Base-by-base conservation (phyloP, 768 basidiomycete genomes). In the Termitomyces sp. region DNA sequence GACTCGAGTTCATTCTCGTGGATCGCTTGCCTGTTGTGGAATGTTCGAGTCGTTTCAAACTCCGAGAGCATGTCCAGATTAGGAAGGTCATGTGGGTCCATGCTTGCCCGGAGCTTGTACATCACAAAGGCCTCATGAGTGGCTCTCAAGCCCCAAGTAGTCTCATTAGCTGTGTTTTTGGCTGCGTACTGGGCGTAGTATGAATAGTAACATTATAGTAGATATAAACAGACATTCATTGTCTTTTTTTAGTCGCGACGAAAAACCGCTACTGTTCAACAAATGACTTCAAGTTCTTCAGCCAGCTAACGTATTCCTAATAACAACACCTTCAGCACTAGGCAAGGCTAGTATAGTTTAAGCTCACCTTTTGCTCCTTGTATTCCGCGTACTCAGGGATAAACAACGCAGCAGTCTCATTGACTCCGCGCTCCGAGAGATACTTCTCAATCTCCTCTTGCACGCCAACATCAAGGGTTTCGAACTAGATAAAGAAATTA, bases 401-500 rank as follows among this genome's bases (percentile, higher is more conserved):
- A 78, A 97, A 95, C 65, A 85, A 71, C 0, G 95, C 96, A 47
- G 95, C 77, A 40, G 69, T 75, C 67, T 92, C 89, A 71, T 93
- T 85, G 66, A 99, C 81, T 8, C 94, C 95, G 56, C 96, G 88
- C 77, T 98, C 95, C 63, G 85, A 82, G 58, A 99, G 75, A 82
- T 81, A 98, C 69, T 83, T 82, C 69, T 96, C 93, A 70, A 98
- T 94, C 71, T 93, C 90, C 64, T 94, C 89, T 74, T 98, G 96
- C 18, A 99, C 85, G 1, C 74, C 70, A 46, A 87, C 80, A 68
- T 98, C 96, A 47, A 98, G 86, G 50, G 93, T 90, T 59, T 95
- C 92, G 67, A 97, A 98, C 85, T 92, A 72, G 48, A 56, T 7
- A 33, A 47, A 55, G 32, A 47, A 13, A 40, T 30, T 40, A 43